A percentile compares a stretch with the other conserved stretches of the same genome.
These are phyloP conservation scores for Fraxinus sp. DNA, from an alignment of 305 asterid genomes.

Conservation along the genomic window DNA sequence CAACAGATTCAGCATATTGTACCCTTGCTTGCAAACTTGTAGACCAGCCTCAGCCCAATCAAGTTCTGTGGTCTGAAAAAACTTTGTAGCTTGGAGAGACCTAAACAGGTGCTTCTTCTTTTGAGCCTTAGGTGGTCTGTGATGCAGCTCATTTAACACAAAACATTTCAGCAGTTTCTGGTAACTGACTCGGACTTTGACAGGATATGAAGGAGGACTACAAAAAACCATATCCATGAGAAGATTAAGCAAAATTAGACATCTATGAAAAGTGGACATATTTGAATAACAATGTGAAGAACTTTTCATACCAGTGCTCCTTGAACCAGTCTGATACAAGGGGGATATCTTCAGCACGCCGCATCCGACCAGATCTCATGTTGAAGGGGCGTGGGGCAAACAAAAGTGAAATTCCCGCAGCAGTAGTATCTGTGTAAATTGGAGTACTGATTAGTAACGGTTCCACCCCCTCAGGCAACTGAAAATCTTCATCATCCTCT, in stretches of 20 bases:
- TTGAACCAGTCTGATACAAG: constrained; percentile 99
- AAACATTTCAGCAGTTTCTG: constrained; percentile 96
- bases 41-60: constrained; percentile 99
- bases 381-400: constrained; percentile 99
- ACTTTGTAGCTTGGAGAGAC: constrained; percentile 95
- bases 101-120: constrained; percentile 94
- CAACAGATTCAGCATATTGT: constrained; percentile 93
- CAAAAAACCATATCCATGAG: constrained; percentile 15
- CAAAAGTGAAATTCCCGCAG: constrained; percentile 90
- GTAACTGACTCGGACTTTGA: constrained; percentile 98
- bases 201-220: constrained; percentile 99
- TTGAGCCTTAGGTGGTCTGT: constrained; percentile 99
- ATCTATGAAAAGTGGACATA: background rate
- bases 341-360: constrained; percentile 99
- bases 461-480: constrained; percentile 83
- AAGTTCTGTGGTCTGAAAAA: constrained; percentile 96
- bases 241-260: background rate
- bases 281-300: constrained; percentile 1
- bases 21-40: constrained; percentile 99
- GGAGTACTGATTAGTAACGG: constrained; percentile 71
- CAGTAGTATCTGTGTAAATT: constrained; percentile 91
- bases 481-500: constrained; percentile 92
- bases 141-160: constrained; percentile 97
- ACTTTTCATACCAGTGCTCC: constrained; percentile 83
- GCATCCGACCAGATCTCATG: constrained; percentile 98